Conservation (phyloP, 495 filamentous ascomycete genomes). For the Friedmanniomyces simplex region DNA sequence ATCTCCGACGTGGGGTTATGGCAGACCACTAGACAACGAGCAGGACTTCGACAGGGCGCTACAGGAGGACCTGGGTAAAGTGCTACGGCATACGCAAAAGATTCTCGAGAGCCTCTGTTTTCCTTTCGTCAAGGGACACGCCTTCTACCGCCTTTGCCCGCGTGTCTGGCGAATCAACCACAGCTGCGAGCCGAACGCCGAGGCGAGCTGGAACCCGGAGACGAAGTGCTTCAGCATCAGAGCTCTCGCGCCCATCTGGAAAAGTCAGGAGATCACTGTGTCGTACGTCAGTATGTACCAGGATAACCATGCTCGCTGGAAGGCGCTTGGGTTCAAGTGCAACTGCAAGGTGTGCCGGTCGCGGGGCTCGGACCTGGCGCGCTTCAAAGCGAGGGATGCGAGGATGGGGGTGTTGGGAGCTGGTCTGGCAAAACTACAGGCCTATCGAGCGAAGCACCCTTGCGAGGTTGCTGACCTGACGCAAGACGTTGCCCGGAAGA, state of each 20-base stretch:
- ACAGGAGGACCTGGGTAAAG: neutral
- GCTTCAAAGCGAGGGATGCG: neutral
- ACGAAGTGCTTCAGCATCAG: neutral
- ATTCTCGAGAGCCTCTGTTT: neutral
- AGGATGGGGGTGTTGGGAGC: neutral
- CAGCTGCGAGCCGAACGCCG: neutral
- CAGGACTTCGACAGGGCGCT: neutral
- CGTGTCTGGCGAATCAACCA: neutral
- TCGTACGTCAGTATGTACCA: neutral
- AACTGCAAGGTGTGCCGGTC: neutral
- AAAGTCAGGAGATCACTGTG: neutral
- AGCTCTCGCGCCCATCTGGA: neutral
- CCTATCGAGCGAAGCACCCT: neutral
- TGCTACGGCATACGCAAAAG: neutral
- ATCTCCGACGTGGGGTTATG: too few relatives aligned
- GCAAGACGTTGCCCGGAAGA: neutral
- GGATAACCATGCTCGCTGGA: neutral
- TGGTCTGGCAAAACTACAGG: neutral
- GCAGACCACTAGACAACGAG: neutral
- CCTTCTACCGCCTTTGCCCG: neutral
- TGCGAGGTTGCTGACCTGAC: neutral
- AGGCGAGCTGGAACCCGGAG: neutral
- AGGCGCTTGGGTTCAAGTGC: neutral
- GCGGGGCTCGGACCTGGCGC: neutral
- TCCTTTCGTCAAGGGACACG: neutral